Percentiles rank a stretch among this genome's conserved stretches.
These are phyloP conservation scores for Wakefieldia striispora DNA, from an alignment of 768 basidiomycete species.

Conservation along the genomic window DNA sequence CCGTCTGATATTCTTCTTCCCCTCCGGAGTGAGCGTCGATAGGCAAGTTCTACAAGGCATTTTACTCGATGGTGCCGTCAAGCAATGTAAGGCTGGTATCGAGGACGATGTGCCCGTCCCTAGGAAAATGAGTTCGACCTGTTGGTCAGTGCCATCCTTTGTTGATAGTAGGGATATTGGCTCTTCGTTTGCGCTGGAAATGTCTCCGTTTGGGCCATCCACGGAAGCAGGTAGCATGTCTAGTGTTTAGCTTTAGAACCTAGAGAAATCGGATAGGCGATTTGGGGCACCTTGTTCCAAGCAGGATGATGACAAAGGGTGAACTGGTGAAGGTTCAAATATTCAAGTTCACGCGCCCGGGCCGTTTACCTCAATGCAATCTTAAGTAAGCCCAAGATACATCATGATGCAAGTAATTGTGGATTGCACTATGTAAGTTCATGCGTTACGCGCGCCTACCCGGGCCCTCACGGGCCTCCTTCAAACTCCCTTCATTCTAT, in stretches of 20 bases:
- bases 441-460: no score
- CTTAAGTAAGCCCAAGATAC: no score
- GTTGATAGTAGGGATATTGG: neutral
- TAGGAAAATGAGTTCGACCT: conserved; percentile 71
- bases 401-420: no score
- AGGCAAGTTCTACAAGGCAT: conserved; percentile 62
- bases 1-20: conserved; percentile 79
- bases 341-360: no score
- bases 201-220: neutral
- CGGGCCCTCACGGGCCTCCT: no score
- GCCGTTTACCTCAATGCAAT: no score
- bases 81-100: conserved; percentile 66
- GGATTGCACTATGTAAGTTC: no score
- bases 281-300: no score
- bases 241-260: neutral
- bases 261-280: no score
- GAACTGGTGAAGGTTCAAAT: no score
- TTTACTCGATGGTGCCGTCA: conserved; percentile 61
- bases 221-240: conserved; percentile 1
- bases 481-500: no score
- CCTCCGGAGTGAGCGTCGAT: conserved; percentile 63
- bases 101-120: conserved; percentile 82
- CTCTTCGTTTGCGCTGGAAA: neutral
- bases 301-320: no score
- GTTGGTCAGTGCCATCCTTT: neutral